Evolutionary conservation across 345 rosid species (phyloP), one percentile per base, ranked within the genome.

Genomic region (Brassica juncea): DNA sequence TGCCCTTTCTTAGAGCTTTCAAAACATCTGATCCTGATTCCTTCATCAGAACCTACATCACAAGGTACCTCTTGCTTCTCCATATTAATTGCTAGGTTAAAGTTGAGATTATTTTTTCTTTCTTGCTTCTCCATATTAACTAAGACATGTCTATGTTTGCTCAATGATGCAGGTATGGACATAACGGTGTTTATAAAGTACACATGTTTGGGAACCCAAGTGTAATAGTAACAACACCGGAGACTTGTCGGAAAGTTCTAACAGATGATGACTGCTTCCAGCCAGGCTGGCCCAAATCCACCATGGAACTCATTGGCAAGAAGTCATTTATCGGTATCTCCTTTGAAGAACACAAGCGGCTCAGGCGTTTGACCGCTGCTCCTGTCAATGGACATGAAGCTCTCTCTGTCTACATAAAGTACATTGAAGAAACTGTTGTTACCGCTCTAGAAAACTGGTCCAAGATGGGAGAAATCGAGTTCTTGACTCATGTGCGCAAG

Each of bases 201-300:
- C 89, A 89, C 81, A 87, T 94, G 97, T 94, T 92, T 71, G 98
- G 97, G 70, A 85, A 62, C 67, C 98, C 94, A 2, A 85, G 98
- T 62, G 85, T 92, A 32, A 73, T 94, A 10, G 98, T 94, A 9
- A 92, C 98, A 5, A 71, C 76, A 16, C 90, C 93, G 2, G 98
- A 92, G 73, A 74, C 91, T 4, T 86, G 91, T 81, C 81, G 80
- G 62, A 80, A 81, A 83, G 97, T 90, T 2, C 39, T 94, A 67
- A 87, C 75, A 0, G 89, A 92, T 76, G 98, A 94, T 60, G 93
- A 87, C 27, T 86, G 87, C 42, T 92, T 94, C 75, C 76, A 84
- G 74, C 88, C 96, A 0, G 97, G 98, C 0, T 94, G 98, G 97
- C 98, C 98, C 5, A 23, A 54, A 58, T 82, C 97, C 57, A 86